Base-by-base conservation (phyloP, 2,329 filamentous ascomycete species). In the Fusarium multiceps region DNA sequence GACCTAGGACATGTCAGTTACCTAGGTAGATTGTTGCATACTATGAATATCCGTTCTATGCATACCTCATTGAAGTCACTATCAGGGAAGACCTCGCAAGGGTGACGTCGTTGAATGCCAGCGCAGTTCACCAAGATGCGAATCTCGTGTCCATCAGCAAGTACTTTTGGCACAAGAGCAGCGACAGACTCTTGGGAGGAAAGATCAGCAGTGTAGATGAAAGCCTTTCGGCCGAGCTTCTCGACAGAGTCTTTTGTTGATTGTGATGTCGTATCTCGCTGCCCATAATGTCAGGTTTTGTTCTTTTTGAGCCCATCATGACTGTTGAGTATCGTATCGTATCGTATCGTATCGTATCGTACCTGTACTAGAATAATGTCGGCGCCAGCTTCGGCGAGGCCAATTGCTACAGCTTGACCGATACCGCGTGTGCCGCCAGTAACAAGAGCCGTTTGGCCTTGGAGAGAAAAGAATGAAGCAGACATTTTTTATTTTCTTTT, bases 41-140 rank as follows among this genome's bases (percentile, higher is more conserved):
- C 6, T 8, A 53, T 42, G 34, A 25, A 12, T 41, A n/a, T 30
- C 12, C 28, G 12, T 37, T 37, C 18, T 37, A 37, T 37, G 6
- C 60, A 34, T 60, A 88, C 88, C 75, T 91, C 88, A 76, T 91
- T 87, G 87, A 93, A 97, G 82, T 96, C 92, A 46, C 83, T 81
- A 76, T 92, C 88, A 0, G 93, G 93, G 77, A 97, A 97, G 63
- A 86, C 80, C 73, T 93, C 88, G 45, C 90, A 89, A 0, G 92
- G 88, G 79, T 96, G 92, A 16, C 93, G 86, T 67, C 89, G 86
- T 80, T 97, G 94, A 77, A 97, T 94, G 27, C 94, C 94, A 20
- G 92, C 94, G 81, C 92, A 95, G 82, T 94, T 97, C 73, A 97
- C 82, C 10, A 97, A 87, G 75, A 97, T 92, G 76, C 92, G 87